phyloP scores from a whole-genome alignment of 176 grass and related monocot species.

The Calamus simplicifolius region DNA sequence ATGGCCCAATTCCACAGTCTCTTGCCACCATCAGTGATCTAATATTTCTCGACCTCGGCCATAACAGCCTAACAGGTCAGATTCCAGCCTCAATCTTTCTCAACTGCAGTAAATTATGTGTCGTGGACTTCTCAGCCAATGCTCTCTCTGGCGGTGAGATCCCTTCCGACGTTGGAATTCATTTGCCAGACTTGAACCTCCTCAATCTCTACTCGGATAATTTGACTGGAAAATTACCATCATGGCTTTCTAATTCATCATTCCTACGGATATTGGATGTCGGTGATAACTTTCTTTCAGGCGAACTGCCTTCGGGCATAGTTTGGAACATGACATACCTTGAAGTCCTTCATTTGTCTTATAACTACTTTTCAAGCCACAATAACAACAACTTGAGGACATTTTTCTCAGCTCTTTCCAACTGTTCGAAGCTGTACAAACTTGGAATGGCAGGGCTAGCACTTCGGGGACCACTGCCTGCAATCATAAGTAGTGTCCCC shows the following conservation, averaged over 20 bases:
- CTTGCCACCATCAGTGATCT: constrained; percentile 22
- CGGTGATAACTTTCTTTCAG: constrained; percentile 44
- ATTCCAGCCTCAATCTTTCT: constrained; percentile 46
- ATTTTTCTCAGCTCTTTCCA: constrained; percentile 58
- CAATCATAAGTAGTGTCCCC: constrained; percentile 17
- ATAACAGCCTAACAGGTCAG: constrained; percentile 15
- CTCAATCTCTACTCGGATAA: constrained; percentile 61
- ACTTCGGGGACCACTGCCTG: constrained; percentile 40
- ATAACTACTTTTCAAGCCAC: constrained; percentile 40
- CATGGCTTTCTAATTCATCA: constrained; percentile 62
- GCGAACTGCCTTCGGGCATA: constrained; percentile 38
- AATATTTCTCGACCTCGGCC: not conserved
- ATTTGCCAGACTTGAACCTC: not conserved
- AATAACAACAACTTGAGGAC: constrained; percentile 56
- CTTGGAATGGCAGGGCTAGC: constrained; percentile 37
- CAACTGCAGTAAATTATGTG: constrained; percentile 28
- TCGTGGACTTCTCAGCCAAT: constrained; percentile 39
- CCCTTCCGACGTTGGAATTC: constrained; percentile 10
- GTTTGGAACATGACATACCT: constrained; percentile 14
- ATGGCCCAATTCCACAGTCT: constrained; percentile 17
- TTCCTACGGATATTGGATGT: constrained; percentile 19
- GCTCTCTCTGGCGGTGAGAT: constrained; percentile 42
- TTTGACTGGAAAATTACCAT: constrained; percentile 40
- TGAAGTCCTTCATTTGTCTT: constrained; percentile 38
- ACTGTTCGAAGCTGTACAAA: constrained; percentile 37